Percentiles rank a stretch among this genome's conserved stretches.
Evolutionary conservation across 176 grass and related monocot genomes (phyloP).

Genomic region (Musa troglodytarum): DNA sequence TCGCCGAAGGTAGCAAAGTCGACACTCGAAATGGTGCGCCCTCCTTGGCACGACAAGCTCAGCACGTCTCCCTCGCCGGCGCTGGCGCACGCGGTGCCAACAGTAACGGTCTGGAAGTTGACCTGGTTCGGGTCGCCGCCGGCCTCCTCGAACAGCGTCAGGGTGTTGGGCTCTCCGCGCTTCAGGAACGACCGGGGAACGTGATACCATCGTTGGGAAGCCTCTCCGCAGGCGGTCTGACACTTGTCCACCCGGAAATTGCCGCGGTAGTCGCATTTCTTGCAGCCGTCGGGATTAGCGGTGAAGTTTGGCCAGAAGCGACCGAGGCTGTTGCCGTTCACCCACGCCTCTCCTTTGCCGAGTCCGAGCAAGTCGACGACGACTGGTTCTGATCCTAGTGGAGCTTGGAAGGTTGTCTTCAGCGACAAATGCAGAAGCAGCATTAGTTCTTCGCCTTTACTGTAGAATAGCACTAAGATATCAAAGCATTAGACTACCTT

Average conservation of each 20-base stretch:
- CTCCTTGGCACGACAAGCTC: slow-evolving; percentile 34
- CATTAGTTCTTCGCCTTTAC: background rate
- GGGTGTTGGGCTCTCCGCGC: slow-evolving; percentile 31
- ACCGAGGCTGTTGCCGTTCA: slow-evolving; percentile 84
- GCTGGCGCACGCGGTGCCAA: slow-evolving; percentile 27
- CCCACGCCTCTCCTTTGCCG: slow-evolving; percentile 57
- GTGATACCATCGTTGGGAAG: slow-evolving; percentile 45
- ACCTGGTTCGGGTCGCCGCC: slow-evolving; percentile 34
- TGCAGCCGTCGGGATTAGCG: slow-evolving; percentile 22
- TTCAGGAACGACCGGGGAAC: slow-evolving; percentile 58
- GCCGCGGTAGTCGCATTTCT: slow-evolving; percentile 53
- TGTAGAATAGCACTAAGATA: background rate
- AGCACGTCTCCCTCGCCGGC: slow-evolving; percentile 27
- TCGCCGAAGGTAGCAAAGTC: slow-evolving; percentile 48
- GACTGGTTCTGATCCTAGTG: slow-evolving; percentile 34
- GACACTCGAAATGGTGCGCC: slow-evolving; percentile 31
- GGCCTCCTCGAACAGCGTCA: slow-evolving; percentile 71
- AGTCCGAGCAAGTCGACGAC: slow-evolving; percentile 53
- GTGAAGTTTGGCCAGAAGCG: slow-evolving; percentile 56
- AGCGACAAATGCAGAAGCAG: background rate
- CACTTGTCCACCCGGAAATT: slow-evolving; percentile 15
- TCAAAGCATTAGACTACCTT: slow-evolving; percentile 30
- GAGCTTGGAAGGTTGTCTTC: slow-evolving; percentile 44
- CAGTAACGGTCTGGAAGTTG: slow-evolving; percentile 30
- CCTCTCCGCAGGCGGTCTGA: slow-evolving; percentile 48